phyloP scores from a whole-genome alignment of 345 rosid species.

The Euclidium syriacum region DNA sequence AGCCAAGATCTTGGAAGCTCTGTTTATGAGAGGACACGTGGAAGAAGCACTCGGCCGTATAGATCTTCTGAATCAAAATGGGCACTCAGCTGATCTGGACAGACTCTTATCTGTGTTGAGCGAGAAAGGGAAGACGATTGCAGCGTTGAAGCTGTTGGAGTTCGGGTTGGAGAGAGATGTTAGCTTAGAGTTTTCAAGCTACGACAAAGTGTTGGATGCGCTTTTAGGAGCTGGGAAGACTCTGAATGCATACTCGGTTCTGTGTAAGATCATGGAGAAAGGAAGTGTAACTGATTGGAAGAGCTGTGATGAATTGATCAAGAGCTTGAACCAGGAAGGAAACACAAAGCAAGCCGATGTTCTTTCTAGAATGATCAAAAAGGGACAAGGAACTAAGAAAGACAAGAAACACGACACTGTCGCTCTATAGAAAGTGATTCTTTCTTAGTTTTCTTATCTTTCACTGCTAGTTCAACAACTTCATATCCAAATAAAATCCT shows the following conservation, averaged over 20 bases:
- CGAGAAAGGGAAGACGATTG: slow-evolving; percentile 82
- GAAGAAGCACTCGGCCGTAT: slow-evolving; percentile 89
- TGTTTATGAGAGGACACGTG: slow-evolving; percentile 78
- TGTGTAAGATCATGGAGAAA: slow-evolving; percentile 76
- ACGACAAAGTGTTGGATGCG: slow-evolving; percentile 77
- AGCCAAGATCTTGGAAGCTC: slow-evolving; percentile 74
- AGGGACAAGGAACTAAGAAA: slow-evolving; percentile 32
- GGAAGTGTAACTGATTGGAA: slow-evolving; percentile 68
- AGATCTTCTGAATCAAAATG: slow-evolving; percentile 59
- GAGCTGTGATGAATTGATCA: slow-evolving; percentile 60
- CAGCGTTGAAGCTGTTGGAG: slow-evolving; percentile 71
- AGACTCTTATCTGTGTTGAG: slow-evolving; percentile 53
- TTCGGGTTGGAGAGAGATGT: slow-evolving; percentile 71
- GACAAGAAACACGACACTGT: slow-evolving; percentile 33
- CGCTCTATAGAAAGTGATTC: slow-evolving; percentile 19
- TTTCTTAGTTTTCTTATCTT: neutral
- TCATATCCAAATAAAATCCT: slow-evolving; percentile 14
- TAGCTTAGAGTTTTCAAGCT: slow-evolving; percentile 51
- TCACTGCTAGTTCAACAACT: neutral
- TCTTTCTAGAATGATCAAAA: slow-evolving; percentile 65
- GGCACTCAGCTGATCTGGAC: slow-evolving; percentile 50
- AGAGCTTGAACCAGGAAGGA: slow-evolving; percentile 75
- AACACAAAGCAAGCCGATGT: slow-evolving; percentile 87
- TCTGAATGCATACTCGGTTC: slow-evolving; percentile 74
- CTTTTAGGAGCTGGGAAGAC: slow-evolving; percentile 84